A percentile compares a stretch with the other conserved stretches of the same genome.
Conservation (phyloP, 768 basidiomycete genomes). For the Amanita exitialis region DNA sequence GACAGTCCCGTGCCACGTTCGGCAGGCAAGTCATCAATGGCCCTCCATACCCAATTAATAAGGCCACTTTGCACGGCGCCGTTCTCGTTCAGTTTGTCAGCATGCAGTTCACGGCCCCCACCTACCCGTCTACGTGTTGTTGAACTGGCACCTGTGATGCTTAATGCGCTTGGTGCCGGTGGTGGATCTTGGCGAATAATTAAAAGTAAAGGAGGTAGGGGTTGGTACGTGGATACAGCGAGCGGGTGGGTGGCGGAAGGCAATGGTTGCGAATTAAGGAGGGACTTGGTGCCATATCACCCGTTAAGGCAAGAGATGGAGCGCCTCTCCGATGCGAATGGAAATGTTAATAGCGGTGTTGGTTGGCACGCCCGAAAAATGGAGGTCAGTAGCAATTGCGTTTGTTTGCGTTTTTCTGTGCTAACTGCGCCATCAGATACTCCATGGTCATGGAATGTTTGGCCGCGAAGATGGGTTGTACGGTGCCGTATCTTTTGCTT, state of each 20-base stretch:
- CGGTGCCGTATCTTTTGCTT: constrained; percentile 90
- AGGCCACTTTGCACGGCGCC: constrained; percentile 74
- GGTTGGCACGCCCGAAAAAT: constrained; percentile 97
- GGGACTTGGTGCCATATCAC: constrained; percentile 52
- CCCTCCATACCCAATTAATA: constrained; percentile 70
- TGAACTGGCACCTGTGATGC: constrained; percentile 66
- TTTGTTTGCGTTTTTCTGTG: background rate
- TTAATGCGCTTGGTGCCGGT: constrained; percentile 66
- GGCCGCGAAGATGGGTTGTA: constrained; percentile 92
- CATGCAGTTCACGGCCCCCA: constrained; percentile 23
- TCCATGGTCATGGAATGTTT: constrained; percentile 85
- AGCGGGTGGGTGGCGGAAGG: constrained; percentile 63
- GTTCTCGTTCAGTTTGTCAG: constrained; percentile 49
- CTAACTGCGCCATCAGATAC: constrained; percentile 35
- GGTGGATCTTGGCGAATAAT: constrained; percentile 83
- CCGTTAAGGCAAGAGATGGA: constrained; percentile 64
- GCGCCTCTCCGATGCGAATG: constrained; percentile 67
- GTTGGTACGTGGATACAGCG: constrained; percentile 91
- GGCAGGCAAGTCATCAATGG: constrained; percentile 60
- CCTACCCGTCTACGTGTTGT: constrained; percentile 78
- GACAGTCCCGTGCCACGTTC: constrained; percentile 24
- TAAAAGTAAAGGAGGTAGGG: constrained; percentile 86
- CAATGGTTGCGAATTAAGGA: constrained; percentile 34
- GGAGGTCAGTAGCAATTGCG: constrained; percentile 54
- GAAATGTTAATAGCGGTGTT: constrained; percentile 83